These are phyloP conservation scores for Hypoxylon crocopeplum DNA, from an alignment of 495 filamentous ascomycete species.

Conservation along the genomic window DNA sequence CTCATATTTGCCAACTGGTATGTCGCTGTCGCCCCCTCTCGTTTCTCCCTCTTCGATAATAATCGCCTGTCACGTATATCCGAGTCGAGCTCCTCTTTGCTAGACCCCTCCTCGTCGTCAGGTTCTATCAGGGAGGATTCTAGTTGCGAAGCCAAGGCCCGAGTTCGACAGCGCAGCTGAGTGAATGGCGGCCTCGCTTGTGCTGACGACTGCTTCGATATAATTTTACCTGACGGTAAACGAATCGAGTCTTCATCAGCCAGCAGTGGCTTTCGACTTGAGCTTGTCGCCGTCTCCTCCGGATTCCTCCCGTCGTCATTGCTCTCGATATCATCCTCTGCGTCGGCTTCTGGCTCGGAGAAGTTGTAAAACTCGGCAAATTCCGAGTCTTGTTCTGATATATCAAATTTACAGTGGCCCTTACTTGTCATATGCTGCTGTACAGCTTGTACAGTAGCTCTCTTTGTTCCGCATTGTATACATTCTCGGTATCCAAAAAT, in stretches of 20 bases:
- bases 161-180: conserved; percentile 15
- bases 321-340: conserved; percentile 16
- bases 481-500: conserved; percentile 49
- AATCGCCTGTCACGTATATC: conserved; percentile 1
- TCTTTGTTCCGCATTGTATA: conserved; percentile 43
- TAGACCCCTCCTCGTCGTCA: conserved; percentile 2
- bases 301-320: conserved; percentile 11
- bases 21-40: conserved; percentile 22
- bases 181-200: conserved; percentile 16
- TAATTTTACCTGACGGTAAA: conserved; percentile 39
- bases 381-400: conserved; percentile 40
- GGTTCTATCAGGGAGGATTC: conserved; percentile 4
- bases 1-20: conserved; percentile 39
- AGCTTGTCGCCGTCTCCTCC: conserved; percentile 1
- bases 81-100: conserved; percentile 8
- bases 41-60: conserved; percentile 29
- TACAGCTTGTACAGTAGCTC: conserved; percentile 41
- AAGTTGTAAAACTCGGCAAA: conserved; percentile 43
- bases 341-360: conserved; percentile 4
- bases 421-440: conserved; percentile 49
- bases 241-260: conserved; percentile 29
- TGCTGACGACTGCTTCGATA: conserved; percentile 33
- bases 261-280: conserved; percentile 10
- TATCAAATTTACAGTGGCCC: conserved; percentile 44
- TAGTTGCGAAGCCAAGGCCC: conserved; percentile 10